These are phyloP conservation scores for Dovyalis caffra DNA, from an alignment of 345 rosid species.

Conservation along the genomic window DNA sequence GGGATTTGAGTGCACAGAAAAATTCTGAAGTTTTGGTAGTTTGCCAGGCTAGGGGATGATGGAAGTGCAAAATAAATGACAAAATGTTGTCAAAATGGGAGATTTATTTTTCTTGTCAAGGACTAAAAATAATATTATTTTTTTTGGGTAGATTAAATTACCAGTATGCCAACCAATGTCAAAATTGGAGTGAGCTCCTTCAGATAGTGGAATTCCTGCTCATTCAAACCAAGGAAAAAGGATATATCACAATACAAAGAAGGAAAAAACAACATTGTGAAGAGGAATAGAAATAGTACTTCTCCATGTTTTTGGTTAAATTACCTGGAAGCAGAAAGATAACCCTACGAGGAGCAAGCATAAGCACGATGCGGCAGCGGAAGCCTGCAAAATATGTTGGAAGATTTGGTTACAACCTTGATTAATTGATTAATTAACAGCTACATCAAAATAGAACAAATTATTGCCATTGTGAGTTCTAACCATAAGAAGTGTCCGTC, in stretches of 20 bases:
- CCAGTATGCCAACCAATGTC: conserved; percentile 36
- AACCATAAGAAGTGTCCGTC: conserved; percentile 37
- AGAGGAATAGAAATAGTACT: neutral
- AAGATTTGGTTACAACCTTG: neutral
- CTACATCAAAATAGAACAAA: neutral
- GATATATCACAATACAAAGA: neutral
- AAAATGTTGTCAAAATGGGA: too few relatives aligned
- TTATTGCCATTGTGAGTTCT: neutral
- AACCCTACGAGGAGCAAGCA: conserved; percentile 23
- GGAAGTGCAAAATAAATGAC: too few relatives aligned
- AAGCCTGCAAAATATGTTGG: conserved; percentile 11
- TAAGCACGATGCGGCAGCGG: conserved; percentile 18
- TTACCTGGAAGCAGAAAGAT: conserved; percentile 28
- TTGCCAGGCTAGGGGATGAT: neutral
- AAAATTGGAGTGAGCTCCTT: conserved; percentile 35
- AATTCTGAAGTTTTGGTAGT: neutral
- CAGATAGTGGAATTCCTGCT: conserved; percentile 22
- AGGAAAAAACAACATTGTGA: neutral
- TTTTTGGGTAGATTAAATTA: conserved; percentile 5
- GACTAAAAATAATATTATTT: neutral
- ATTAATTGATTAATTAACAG: too few relatives aligned
- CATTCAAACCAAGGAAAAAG: neutral
- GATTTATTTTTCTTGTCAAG: too few relatives aligned
- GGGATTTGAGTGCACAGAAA: neutral
- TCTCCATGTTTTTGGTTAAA: neutral